Evolutionary conservation across 1,284 basidiomycete species (phyloP).

Genomic region (Puccinia polysora): DNA sequence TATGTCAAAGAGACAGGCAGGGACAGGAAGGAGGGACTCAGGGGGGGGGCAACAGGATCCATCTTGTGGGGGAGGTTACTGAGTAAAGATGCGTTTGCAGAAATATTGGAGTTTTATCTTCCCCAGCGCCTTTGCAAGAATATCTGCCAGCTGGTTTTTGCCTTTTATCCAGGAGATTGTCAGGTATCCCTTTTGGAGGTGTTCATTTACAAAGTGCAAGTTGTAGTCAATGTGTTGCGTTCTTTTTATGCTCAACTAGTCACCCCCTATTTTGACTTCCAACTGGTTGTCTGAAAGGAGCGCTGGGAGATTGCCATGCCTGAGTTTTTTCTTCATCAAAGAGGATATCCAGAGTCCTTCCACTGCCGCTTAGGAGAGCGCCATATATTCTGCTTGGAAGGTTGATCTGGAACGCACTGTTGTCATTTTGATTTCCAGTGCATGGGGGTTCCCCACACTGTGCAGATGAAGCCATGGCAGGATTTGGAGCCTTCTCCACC

Average conservation of each 20-base stretch:
- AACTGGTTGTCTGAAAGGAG: background rate
- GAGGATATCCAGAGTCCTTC: no score
- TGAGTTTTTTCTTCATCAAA: no score
- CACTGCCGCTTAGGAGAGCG: background rate
- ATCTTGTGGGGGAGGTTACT: no score
- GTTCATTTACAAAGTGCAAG: no score
- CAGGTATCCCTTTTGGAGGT: no score
- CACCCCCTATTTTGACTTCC: background rate
- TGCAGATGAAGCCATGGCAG: background rate
- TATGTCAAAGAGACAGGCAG: no score
- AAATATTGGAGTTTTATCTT: no score
- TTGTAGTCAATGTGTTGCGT: no score
- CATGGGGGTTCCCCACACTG: background rate
- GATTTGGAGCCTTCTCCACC: background rate
- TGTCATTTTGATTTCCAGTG: background rate
- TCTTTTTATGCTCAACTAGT: background rate
- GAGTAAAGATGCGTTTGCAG: no score
- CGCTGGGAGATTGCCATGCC: background rate
- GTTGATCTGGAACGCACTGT: background rate
- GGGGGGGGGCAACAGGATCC: no score
- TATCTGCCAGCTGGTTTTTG: background rate
- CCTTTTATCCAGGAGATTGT: no score
- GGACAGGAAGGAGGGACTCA: no score
- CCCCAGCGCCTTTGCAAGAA: background rate
- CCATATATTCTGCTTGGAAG: conserved; percentile 3